phyloP scores from a whole-genome alignment of 768 basidiomycete genomes.

The Leccinum broughii region DNA sequence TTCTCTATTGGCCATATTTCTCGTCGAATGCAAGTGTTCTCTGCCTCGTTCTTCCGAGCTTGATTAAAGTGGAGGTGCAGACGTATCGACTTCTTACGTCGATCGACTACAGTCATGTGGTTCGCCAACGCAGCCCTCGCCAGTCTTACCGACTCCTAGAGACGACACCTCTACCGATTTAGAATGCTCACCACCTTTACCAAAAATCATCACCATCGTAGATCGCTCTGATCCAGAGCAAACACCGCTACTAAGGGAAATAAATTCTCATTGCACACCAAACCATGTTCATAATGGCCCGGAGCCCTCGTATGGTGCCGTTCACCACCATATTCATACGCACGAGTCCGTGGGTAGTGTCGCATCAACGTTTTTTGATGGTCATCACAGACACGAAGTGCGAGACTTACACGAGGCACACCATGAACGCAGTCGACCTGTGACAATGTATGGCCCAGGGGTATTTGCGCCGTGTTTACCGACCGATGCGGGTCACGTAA shows the following conservation, averaged over 20 bases:
- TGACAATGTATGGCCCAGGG: constrained; percentile 24
- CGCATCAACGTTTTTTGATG: constrained; percentile 28
- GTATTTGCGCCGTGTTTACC: constrained; percentile 1
- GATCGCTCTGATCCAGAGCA: constrained; percentile 17
- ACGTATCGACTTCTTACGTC: constrained; percentile 73
- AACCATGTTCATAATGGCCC: background rate
- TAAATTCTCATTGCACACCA: background rate
- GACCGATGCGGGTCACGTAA: background rate
- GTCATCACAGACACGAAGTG: constrained; percentile 39
- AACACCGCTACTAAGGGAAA: constrained; percentile 18
- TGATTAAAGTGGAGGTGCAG: constrained; percentile 37
- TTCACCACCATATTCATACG: background rate
- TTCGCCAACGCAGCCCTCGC: constrained; percentile 44
- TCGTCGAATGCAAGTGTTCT: constrained; percentile 69
- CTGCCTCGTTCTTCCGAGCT: background rate
- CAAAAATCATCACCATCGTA: constrained; percentile 2
- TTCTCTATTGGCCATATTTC: constrained; percentile 70
- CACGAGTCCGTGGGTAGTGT: constrained; percentile 2
- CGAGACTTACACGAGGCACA: constrained; percentile 28
- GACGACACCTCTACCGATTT: constrained; percentile 19
- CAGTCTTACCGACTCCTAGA: constrained; percentile 34
- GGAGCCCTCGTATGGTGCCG: constrained; percentile 24
- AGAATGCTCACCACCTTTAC: constrained; percentile 1
- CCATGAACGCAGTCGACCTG: constrained; percentile 29
- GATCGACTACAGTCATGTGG: constrained; percentile 65